These are phyloP conservation scores for Acrasis kona DNA, from an alignment of 78 protist species.

Conservation along the genomic window DNA sequence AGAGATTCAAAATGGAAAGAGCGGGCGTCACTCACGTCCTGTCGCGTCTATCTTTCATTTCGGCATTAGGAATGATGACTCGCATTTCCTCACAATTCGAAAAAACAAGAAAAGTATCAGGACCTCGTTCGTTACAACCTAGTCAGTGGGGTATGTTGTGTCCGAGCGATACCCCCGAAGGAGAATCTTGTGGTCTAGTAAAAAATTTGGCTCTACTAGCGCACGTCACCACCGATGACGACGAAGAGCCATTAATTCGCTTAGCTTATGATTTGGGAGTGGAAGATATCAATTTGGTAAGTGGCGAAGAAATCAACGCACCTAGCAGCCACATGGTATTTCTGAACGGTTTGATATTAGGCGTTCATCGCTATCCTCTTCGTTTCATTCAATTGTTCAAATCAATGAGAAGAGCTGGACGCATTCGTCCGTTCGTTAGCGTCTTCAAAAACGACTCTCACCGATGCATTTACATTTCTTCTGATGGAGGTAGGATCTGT, in stretches of 20 bases:
- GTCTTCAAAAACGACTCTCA: constrained; percentile 52
- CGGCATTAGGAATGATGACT: constrained; percentile 98
- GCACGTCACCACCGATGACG: constrained; percentile 91
- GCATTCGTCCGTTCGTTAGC: constrained; percentile 66
- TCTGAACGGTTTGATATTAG: constrained; percentile 86
- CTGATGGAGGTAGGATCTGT: constrained; percentile 98
- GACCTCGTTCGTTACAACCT: constrained; percentile 90
- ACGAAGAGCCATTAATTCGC: constrained; percentile 31
- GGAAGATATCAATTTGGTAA: constrained; percentile 47
- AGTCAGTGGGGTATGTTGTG: constrained; percentile 99
- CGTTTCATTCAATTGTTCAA: constrained; percentile 31
- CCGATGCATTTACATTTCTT: constrained; percentile 70
- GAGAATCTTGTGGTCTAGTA: constrained; percentile 98
- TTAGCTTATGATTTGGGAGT: constrained; percentile 72
- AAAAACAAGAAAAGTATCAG: constrained; percentile 94
- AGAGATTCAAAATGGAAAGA: constrained; percentile 92
- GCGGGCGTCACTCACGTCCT: constrained; percentile 93
- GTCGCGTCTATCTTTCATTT: constrained; percentile 91
- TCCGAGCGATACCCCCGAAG: constrained; percentile 99
- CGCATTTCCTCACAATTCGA: constrained; percentile 94
- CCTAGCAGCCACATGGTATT: constrained; percentile 50
- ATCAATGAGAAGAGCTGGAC: constrained; percentile 66
- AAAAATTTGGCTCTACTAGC: constrained; percentile 96
- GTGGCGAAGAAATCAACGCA: constrained; percentile 54
- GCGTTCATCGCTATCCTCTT: constrained; percentile 83